Percentiles rank a stretch among this genome's conserved stretches.
Conservation (phyloP, 108 stramenopile genomes). For the Halocafeteria seosinensis region DNA sequence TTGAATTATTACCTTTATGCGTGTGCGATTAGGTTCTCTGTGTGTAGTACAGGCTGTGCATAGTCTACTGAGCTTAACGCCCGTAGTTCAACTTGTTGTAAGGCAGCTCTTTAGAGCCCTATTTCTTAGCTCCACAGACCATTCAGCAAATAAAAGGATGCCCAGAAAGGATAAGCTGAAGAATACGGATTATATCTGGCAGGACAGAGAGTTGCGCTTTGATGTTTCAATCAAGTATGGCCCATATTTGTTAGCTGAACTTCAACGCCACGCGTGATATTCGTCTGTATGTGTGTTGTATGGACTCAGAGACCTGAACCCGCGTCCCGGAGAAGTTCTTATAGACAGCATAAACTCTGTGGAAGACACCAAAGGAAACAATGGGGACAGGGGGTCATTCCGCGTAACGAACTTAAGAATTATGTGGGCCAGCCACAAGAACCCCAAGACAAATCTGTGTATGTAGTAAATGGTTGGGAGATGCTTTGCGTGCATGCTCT, state of each 20-base stretch:
- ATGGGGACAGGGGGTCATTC: slow-evolving; percentile 26
- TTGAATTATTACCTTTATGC: too few relatives aligned
- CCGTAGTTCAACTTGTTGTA: too few relatives aligned
- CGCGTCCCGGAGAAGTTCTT: slow-evolving; percentile 26
- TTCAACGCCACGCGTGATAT: not conserved
- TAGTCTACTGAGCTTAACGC: too few relatives aligned
- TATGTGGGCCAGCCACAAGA: slow-evolving; percentile 36
- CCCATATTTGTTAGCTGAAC: not conserved
- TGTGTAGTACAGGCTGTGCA: too few relatives aligned
- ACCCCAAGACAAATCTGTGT: slow-evolving; percentile 23
- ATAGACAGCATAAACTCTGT: slow-evolving; percentile 43
- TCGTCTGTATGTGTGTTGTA: not conserved
- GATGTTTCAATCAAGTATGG: slow-evolving; percentile 11
- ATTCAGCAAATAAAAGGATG: too few relatives aligned
- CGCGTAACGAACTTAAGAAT: slow-evolving; percentile 40
- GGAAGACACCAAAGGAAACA: slow-evolving; percentile 40
- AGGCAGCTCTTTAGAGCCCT: too few relatives aligned
- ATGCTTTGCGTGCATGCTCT: not conserved
- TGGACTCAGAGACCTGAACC: not conserved
- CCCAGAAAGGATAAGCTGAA: too few relatives aligned
- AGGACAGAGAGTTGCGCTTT: slow-evolving; percentile 44
- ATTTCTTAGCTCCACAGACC: too few relatives aligned
- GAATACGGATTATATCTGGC: too few relatives aligned
- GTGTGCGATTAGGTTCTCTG: too few relatives aligned
- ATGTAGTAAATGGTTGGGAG: not conserved